These are phyloP conservation scores for Daldinia sp. DNA, from an alignment of 2,329 filamentous ascomycete genomes.

Conservation along the genomic window DNA sequence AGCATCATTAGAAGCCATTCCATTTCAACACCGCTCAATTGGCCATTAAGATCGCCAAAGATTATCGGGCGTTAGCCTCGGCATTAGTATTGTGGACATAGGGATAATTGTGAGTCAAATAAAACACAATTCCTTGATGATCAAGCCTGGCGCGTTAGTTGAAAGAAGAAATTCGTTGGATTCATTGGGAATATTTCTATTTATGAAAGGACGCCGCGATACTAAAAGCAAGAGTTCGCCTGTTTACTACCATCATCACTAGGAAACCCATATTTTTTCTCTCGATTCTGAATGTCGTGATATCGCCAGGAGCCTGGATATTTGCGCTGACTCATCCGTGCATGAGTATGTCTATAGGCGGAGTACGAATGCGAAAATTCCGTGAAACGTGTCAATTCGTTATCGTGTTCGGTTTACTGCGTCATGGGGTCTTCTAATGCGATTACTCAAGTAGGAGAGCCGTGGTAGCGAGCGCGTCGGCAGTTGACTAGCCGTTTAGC, in stretches of 20 bases:
- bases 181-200: constrained; percentile 13
- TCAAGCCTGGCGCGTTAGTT: neutral
- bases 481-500: constrained; percentile 43
- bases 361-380: constrained; percentile 5
- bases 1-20: neutral
- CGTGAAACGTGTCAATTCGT: neutral
- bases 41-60: neutral
- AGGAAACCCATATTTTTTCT: neutral
- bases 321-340: constrained; percentile 12
- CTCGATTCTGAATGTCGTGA: constrained; percentile 16
- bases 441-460: neutral
- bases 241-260: constrained; percentile 1
- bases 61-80: neutral
- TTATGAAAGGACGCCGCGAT: constrained; percentile 8
- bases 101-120: neutral
- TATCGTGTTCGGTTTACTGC: constrained; percentile 10
- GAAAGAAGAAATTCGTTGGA: neutral
- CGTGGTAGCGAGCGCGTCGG: neutral
- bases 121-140: neutral
- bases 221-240: constrained; percentile 2
- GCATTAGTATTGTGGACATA: neutral
- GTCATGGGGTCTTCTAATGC: neutral
- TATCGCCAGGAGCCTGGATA: constrained; percentile 2
- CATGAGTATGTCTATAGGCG: constrained; percentile 2
- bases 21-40: neutral